These are phyloP conservation scores for Pseudocercospora cruenta DNA, from an alignment of 2,329 filamentous ascomycete species.

Conservation along the genomic window DNA sequence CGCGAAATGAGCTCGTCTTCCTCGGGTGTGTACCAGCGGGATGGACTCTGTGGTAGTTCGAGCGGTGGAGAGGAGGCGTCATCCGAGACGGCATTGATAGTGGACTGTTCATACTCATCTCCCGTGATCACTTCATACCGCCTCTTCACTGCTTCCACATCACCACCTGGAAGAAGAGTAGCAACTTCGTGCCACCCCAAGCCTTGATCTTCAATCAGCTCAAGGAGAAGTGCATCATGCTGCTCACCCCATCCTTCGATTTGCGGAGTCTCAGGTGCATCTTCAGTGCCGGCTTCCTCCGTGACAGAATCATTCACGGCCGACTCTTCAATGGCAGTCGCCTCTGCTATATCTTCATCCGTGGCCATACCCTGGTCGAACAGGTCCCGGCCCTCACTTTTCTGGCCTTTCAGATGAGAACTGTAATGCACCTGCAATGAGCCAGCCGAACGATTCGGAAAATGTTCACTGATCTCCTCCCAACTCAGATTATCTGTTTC, in stretches of 20 bases:
- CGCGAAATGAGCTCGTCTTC: slow-evolving; percentile 42
- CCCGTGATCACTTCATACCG: not conserved
- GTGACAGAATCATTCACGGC: not conserved
- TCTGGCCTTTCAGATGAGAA: not conserved
- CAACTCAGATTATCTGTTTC: not conserved
- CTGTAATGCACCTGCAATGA: not conserved
- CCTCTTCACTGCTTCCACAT: not conserved
- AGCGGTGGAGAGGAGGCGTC: not conserved
- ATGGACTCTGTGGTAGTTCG: not conserved
- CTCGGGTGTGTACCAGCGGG: slow-evolving; percentile 10
- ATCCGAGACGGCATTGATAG: not conserved
- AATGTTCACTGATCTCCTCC: not conserved
- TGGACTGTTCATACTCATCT: slow-evolving; percentile 5
- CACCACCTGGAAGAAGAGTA: slow-evolving; percentile 3
- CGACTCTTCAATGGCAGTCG: not conserved
- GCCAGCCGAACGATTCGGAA: not conserved
- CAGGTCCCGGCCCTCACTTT: not conserved
- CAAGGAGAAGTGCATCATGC: not conserved
- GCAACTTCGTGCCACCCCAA: slow-evolving; percentile 31
- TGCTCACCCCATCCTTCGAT: not conserved
- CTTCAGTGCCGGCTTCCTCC: not conserved
- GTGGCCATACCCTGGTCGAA: not conserved
- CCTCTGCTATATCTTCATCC: not conserved
- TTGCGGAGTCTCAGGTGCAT: not conserved
- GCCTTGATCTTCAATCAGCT: slow-evolving; percentile 27